Evolutionary conservation across 2,329 filamentous ascomycete species (phyloP).

Genomic region (Alternaria alternata): DNA sequence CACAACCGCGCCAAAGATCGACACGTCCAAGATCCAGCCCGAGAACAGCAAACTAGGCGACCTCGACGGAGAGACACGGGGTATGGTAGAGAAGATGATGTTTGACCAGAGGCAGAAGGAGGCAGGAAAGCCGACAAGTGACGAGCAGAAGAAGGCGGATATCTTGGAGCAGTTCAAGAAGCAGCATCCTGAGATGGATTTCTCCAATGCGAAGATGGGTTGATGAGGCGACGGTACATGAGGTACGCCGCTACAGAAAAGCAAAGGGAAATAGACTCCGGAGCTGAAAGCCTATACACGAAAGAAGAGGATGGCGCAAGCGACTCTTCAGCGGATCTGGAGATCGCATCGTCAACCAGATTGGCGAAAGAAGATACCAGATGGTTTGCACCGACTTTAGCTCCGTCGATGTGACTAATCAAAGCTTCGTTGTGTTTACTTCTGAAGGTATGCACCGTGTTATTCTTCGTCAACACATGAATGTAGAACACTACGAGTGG

Average conservation of each 20-base stretch:
- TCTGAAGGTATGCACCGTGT: neutral
- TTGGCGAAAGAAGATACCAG: neutral
- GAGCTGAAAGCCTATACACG: neutral
- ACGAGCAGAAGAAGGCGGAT: conserved; percentile 94
- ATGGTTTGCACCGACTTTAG: neutral
- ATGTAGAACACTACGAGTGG: neutral
- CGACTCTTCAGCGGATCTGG: neutral
- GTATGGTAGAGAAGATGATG: conserved; percentile 99
- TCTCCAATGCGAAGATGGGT: conserved; percentile 69
- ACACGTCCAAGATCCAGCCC: conserved; percentile 92
- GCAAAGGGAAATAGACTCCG: neutral
- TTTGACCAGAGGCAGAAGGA: conserved; percentile 98
- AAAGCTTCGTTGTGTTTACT: neutral
- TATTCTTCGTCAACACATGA: neutral
- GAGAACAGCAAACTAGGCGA: conserved; percentile 92
- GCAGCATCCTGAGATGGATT: conserved; percentile 77
- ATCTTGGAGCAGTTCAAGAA: conserved; percentile 89
- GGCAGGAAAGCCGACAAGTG: conserved; percentile 83
- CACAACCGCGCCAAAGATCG: conserved; percentile 85
- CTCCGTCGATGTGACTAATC: neutral
- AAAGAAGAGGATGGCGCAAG: neutral
- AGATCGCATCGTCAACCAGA: neutral
- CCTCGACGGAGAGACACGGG: conserved; percentile 90
- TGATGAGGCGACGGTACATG: conserved; percentile 25
- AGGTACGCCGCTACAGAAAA: neutral